These are phyloP conservation scores for California macrophylla DNA, from an alignment of 441 rosid genomes.

Conservation along the genomic window DNA sequence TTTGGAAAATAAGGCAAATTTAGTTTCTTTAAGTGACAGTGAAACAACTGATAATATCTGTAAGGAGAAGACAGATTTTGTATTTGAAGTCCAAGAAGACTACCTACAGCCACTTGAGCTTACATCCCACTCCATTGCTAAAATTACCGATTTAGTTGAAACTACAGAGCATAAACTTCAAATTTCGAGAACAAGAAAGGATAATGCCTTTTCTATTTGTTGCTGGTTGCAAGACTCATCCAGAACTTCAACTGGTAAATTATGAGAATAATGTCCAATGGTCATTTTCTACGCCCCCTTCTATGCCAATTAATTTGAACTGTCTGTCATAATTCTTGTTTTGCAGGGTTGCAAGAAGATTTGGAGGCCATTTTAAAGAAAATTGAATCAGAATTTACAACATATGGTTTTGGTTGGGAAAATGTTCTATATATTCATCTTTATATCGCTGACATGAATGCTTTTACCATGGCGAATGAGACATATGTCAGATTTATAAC, in stretches of 20 bases:
- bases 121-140: constrained; percentile 23
- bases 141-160: constrained; percentile 30
- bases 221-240: constrained; percentile 65
- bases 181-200: constrained; percentile 44
- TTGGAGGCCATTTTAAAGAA: constrained; percentile 38
- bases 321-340: constrained; percentile 9
- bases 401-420: constrained; percentile 57
- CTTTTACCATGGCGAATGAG: constrained; percentile 65
- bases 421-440: constrained; percentile 74
- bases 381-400: constrained; percentile 49
- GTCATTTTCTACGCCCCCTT: constrained; percentile 5
- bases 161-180: constrained; percentile 32
- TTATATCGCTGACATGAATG: constrained; percentile 73
- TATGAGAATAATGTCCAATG: constrained; percentile 1
- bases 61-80: constrained; percentile 33
- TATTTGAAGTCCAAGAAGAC: constrained; percentile 57
- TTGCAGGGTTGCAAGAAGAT: constrained; percentile 66
- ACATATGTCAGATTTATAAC: constrained; percentile 75
- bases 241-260: constrained; percentile 47
- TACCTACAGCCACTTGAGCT: constrained; percentile 26
- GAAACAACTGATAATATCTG: constrained; percentile 17
- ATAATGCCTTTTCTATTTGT: constrained; percentile 51
- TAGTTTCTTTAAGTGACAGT: constrained; percentile 17
- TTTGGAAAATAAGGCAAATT: constrained; percentile 48
- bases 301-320: constrained; percentile 2